phyloP scores from a whole-genome alignment of 495 filamentous ascomycete species.

The Chaetomidium leptoderma region DNA sequence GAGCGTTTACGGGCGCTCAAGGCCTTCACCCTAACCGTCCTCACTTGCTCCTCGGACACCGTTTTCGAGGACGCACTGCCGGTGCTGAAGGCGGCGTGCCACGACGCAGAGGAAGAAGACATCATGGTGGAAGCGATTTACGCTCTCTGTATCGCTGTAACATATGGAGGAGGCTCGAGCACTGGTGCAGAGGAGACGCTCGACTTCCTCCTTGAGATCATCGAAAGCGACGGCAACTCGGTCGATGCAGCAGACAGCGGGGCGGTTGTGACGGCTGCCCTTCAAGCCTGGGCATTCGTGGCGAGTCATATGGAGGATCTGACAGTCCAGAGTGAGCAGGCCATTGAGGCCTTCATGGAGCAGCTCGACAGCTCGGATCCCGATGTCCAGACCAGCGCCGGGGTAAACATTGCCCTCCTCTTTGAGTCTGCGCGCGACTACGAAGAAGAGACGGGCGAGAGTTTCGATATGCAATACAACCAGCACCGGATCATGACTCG shows the following conservation, averaged over 20 bases:
- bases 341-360: constrained; percentile 83
- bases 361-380: constrained; percentile 77
- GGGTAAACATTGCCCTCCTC: constrained; percentile 83
- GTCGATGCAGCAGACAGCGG: constrained; percentile 71
- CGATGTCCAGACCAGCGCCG: constrained; percentile 77
- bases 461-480: constrained; percentile 40
- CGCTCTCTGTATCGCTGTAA: constrained; percentile 64
- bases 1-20: constrained; percentile 69
- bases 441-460: constrained; percentile 58
- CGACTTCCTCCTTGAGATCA: constrained; percentile 78
- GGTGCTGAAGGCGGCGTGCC: constrained; percentile 63
- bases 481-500: constrained; percentile 58
- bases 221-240: constrained; percentile 75
- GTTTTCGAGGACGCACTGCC: constrained; percentile 62
- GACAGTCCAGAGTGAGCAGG: constrained; percentile 63
- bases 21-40: constrained; percentile 69
- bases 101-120: constrained; percentile 59
- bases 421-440: constrained; percentile 74
- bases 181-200: constrained; percentile 70
- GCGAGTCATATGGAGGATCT: constrained; percentile 80
- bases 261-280: constrained; percentile 73
- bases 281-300: constrained; percentile 84
- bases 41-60: constrained; percentile 66
- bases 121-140: constrained; percentile 74
- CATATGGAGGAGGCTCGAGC: constrained; percentile 73